Evolutionary conservation across 2,329 filamentous ascomycete genomes (phyloP), one percentile per base, ranked within the genome.

Genomic region (Botrytis fabae): DNA sequence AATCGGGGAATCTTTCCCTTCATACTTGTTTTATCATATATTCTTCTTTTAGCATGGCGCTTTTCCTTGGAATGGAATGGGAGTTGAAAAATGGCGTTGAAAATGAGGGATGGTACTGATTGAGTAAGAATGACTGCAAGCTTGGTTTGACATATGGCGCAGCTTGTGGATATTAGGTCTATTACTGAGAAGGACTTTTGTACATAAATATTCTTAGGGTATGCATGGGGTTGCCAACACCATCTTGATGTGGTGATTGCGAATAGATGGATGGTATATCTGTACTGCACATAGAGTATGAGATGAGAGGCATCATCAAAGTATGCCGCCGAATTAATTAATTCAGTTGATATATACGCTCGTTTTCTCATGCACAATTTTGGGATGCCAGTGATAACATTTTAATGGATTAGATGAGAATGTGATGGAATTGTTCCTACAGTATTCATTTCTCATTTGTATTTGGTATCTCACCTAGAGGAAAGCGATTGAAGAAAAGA

Each of bases 41-140:
- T 59, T 69, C n/a, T 69, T 54, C 57, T 70, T 70, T 70, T 63
- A 70, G 69, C 69, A 63, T 64, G 69, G 59, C 44, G 69, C 44
- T 54, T 70, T 64, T 46, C 64, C 35, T 51, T 46, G 51, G 38
- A 61, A 61, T 70, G 68, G 40, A 70, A 46, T 44, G 12, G 54
- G 57, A 18, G 48, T 69, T 69, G 63, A 44, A 42, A 32, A 51
- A 42, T 54, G 46, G 46, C 28, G 64, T 54, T 68, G 40, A 62
- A 46, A 57, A 28, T 32, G 51, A 57, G 14, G 51, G n/a, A 62
- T 61, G 54, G 42, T 38, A 18, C 54, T 57, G 48, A 32, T 68
- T 25, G n/a, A 69, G 65, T 32, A 51, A 51, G 20, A n/a, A 54
- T 12, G 46, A 22, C 16, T 57, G 10, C 38, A 57, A 32, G 65